A percentile compares a stretch with the other conserved stretches of the same genome.
Evolutionary conservation across 2,329 filamentous ascomycete genomes (phyloP).

Genomic region (Aspergillus japonicus): DNA sequence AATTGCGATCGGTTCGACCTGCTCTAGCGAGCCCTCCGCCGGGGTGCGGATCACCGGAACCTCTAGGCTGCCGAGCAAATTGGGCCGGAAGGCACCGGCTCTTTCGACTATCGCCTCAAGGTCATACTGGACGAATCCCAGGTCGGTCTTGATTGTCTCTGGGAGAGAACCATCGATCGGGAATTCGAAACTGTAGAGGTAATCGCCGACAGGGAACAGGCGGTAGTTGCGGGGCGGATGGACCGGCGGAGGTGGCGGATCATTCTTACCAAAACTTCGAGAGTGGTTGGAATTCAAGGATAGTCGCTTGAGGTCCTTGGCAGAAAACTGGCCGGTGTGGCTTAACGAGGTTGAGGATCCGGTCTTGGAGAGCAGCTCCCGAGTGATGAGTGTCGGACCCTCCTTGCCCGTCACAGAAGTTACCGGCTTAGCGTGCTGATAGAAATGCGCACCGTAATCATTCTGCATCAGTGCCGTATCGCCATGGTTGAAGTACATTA

Average conservation of each 20-base stretch:
- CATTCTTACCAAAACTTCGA: constrained; percentile 79
- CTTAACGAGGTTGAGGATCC: constrained; percentile 42
- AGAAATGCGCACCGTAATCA: constrained; percentile 62
- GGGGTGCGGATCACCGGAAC: constrained; percentile 81
- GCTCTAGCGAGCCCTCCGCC: constrained; percentile 82
- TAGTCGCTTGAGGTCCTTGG: constrained; percentile 61
- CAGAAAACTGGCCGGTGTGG: constrained; percentile 43
- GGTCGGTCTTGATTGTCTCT: constrained; percentile 83
- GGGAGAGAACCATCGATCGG: constrained; percentile 73
- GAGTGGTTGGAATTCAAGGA: constrained; percentile 80
- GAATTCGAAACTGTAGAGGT: constrained; percentile 76
- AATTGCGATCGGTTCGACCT: constrained; percentile 90
- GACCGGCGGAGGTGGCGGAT: constrained; percentile 57
- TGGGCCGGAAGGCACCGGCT: constrained; percentile 84
- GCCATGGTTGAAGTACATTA: constrained; percentile 82
- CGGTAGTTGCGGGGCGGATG: constrained; percentile 79
- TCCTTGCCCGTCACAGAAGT: constrained; percentile 32
- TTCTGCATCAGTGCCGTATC: constrained; percentile 51
- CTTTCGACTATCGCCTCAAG: constrained; percentile 82
- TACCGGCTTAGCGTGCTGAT: constrained; percentile 51
- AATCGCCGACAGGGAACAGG: constrained; percentile 74
- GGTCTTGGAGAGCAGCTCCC: constrained; percentile 42
- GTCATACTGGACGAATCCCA: constrained; percentile 84
- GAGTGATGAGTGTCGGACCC: constrained; percentile 31
- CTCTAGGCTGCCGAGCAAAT: constrained; percentile 78